Evolutionary conservation across 1,284 basidiomycete genomes (phyloP), one percentile per base, ranked within the genome.

Genomic region (Ustilago lituana): DNA sequence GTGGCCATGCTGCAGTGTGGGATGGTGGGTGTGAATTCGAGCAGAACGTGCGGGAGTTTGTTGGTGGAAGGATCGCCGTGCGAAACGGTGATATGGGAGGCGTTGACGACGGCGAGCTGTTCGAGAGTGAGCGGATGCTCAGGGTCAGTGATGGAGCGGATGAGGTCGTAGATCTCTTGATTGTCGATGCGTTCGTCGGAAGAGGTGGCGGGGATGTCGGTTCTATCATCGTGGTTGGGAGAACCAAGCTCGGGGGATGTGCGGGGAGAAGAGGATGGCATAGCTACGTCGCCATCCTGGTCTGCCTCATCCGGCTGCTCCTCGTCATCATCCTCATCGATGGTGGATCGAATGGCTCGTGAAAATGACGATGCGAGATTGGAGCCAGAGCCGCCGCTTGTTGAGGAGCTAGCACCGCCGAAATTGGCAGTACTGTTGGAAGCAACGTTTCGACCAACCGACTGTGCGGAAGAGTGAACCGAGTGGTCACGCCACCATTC

Each of bases 1-100:
- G 94, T 98, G 4, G 94, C 95, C 92, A 96, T 94, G 44, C 92
- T 93, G 78, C 95, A 99, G 81, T 98, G 95, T 5, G 96, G 96
- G 24, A 97, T 94, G 0, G 95, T 99, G 2, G 96, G 96, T 6
- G 95, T 98, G 47, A 82, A 82, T 15, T 79, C 79, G 45, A 82
- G 68, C 26, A 88, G 85, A 29, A 98, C 86, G 26, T 77, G 71
- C 38, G 88, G 87, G 3, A 77, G 55, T 12, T 52, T 55, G 33
- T 76, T 59, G 5, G 55, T 37, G 0, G 45, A 40, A 0, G 19
- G 12, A 36, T 78, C 73, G 47, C 74, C 77, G 37, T 79, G 66
- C 9, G 85, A 85, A 35, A 98, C 87, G 31, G 86, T 86, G 62
- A 98, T 90, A 78, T 98, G 94, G 12, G 91, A 88, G 4, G 89